Conservation (phyloP, 768 basidiomycete genomes). For the Agaricus bisporus region DNA sequence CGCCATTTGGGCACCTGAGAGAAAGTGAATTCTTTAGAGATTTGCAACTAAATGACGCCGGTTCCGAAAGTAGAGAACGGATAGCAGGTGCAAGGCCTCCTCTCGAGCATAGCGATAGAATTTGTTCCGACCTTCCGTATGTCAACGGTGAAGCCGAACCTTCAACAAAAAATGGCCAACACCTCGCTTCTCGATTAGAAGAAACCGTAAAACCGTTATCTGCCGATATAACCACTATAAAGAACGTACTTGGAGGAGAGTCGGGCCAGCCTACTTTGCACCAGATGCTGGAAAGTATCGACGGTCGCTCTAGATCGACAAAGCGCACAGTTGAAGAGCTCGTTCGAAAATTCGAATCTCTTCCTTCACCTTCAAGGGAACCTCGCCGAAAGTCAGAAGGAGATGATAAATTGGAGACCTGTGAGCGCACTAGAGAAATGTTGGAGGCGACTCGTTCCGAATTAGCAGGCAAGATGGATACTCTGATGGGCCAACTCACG, state of each 20-base stretch:
- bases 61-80: background rate
- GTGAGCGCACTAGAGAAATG: background rate
- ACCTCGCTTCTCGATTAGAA: background rate
- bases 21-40: background rate
- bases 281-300: constrained; percentile 25
- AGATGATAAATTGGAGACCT: background rate
- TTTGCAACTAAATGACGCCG: background rate
- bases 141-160: background rate
- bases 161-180: background rate
- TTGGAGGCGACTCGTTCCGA: background rate
- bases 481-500: constrained; percentile 8
- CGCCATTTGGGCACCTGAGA: background rate
- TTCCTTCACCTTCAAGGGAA: constrained; percentile 10
- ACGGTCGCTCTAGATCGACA: constrained; percentile 21
- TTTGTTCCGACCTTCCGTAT: constrained; percentile 1
- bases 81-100: background rate
- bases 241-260: constrained; percentile 19
- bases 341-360: constrained; percentile 20
- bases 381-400: background rate
- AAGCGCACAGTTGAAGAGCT: constrained; percentile 21
- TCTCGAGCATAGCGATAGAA: background rate
- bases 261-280: constrained; percentile 23
- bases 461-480: background rate
- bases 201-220: constrained; percentile 10
- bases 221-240: constrained; percentile 15